A percentile compares a stretch with the other conserved stretches of the same genome.
phyloP scores from a whole-genome alignment of 805 yeast species.

The Barnettozyma wickerhamii region DNA sequence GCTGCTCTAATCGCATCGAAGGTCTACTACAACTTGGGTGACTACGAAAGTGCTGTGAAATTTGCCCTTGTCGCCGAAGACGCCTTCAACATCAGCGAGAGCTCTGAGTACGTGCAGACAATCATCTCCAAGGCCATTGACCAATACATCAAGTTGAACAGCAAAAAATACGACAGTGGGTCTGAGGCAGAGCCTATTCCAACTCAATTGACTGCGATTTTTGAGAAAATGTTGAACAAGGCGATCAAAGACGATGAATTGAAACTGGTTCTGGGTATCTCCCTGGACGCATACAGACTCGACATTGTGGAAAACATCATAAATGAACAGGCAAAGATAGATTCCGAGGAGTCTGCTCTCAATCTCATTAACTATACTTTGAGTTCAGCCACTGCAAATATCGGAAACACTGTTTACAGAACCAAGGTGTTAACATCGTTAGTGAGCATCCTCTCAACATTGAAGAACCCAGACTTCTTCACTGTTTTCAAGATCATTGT shows the following conservation, averaged over 20 bases:
- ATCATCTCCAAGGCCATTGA: conserved; percentile 91
- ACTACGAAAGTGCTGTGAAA: conserved; percentile 84
- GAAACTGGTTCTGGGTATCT: conserved; percentile 83
- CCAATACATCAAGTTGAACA: conserved; percentile 66
- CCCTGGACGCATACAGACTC: conserved; percentile 81
- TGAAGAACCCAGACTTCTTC: conserved; percentile 72
- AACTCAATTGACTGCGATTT: conserved; percentile 59
- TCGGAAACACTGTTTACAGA: conserved; percentile 64
- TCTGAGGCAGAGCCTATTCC: conserved; percentile 37
- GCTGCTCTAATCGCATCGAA: conserved; percentile 94
- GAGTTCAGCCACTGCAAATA: conserved; percentile 64
- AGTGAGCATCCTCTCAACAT: conserved; percentile 52
- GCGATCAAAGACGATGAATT: conserved; percentile 70
- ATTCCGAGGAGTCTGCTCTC: conserved; percentile 50
- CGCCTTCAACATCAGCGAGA: conserved; percentile 68
- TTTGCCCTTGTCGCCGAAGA: conserved; percentile 84
- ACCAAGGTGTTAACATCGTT: conserved; percentile 57
- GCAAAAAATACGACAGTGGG: conserved; percentile 38
- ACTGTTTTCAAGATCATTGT: conserved; percentile 82
- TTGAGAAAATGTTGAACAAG: conserved; percentile 81
- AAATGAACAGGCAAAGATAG: conserved; percentile 30
- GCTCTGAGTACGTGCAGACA: conserved; percentile 87
- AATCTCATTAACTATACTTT: conserved; percentile 68
- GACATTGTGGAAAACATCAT: conserved; percentile 70
- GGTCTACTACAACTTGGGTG: conserved; percentile 88